Conservation (phyloP, 805 yeast species). For the Teunomyces aglyptinius region DNA sequence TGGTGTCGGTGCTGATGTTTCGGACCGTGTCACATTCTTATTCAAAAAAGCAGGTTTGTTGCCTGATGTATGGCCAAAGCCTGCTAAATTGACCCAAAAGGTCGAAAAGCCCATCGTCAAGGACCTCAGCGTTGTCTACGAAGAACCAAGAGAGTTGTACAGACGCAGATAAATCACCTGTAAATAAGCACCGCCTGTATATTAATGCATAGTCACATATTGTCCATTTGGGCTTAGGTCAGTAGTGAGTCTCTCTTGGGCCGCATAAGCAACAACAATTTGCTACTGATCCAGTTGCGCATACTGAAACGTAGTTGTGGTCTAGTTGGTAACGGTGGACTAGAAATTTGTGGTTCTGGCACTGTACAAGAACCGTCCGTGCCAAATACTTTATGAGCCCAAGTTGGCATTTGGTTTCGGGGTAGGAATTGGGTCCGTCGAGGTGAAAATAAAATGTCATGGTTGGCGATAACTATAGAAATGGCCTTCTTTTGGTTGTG, state of each 20-base stretch:
- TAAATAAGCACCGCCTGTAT: constrained; percentile 3
- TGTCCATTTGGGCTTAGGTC: not conserved
- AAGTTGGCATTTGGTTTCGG: not conserved
- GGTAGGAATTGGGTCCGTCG: not conserved
- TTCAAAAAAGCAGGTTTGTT: constrained; percentile 76
- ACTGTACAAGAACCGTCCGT: not conserved
- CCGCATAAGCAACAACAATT: not conserved
- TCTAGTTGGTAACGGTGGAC: not conserved
- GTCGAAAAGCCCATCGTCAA: constrained; percentile 29
- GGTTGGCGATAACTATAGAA: not conserved
- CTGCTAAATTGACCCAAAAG: constrained; percentile 37
- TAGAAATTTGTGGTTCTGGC: not conserved
- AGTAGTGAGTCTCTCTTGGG: not conserved
- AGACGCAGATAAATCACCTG: constrained; percentile 27
- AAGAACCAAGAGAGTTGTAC: constrained; percentile 31
- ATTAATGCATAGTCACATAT: constrained; percentile 2
- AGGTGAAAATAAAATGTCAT: not conserved
- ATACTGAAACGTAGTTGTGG: not conserved
- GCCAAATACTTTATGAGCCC: not conserved
- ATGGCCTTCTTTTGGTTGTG: not conserved
- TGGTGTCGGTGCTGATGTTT: constrained; percentile 95
- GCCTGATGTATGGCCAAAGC: constrained; percentile 57
- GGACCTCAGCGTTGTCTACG: constrained; percentile 24
- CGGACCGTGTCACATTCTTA: constrained; percentile 73
- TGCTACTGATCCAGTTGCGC: not conserved